Base-by-base conservation (phyloP, 2,329 filamentous ascomycete genomes). In the Paecilomyces sp. region DNA sequence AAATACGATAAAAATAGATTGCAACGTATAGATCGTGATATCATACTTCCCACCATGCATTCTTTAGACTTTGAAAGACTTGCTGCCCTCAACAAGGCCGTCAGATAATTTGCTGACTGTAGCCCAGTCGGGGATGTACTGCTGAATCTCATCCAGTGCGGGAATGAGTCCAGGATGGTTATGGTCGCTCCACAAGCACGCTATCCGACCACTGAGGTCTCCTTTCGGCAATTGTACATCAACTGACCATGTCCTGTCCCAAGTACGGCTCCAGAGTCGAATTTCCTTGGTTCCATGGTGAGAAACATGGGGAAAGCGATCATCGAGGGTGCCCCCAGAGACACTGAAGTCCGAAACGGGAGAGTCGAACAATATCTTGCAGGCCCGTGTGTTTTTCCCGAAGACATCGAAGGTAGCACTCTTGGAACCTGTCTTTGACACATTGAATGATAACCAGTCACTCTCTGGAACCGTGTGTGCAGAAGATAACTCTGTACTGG, bases 111-210 rank as follows among this genome's bases (percentile, higher is more conserved):
- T 97, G 3, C 86, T 87, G 30, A 92, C 80, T 9, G 88, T 87
- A 6, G 86, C 85, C 94, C 94, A 99, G 3, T 80, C 78, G 0
- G 94, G 94, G 65, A 87, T 82, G 75, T 87, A 97, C 71, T 87
- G 83, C 65, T 83, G 79, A 55, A 90, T 80, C 75, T 97, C 92
- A 66, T 94, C 89, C 57, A 93, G 83, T 0, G 92, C 92, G 0
- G 93, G 92, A 55, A 97, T 92, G 1, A 81, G 81, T 3, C 85
- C 88, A 2, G 76, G 74, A 36, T 79, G 77, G 68, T 97, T 97
- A 53, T 85, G 87, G 76, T 99, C 94, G 67, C 88, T 91, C 92
- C 92, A 97, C 33, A 90, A 79, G 74, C 94, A 97, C 15, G 88
- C 81, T 1, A 92, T 85, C 34, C 78, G 82, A 1, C 92, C 90